Percentiles rank a stretch among this genome's conserved stretches.
Conservation (phyloP, 176 grass and related monocot species). For the Zea luxurians region DNA sequence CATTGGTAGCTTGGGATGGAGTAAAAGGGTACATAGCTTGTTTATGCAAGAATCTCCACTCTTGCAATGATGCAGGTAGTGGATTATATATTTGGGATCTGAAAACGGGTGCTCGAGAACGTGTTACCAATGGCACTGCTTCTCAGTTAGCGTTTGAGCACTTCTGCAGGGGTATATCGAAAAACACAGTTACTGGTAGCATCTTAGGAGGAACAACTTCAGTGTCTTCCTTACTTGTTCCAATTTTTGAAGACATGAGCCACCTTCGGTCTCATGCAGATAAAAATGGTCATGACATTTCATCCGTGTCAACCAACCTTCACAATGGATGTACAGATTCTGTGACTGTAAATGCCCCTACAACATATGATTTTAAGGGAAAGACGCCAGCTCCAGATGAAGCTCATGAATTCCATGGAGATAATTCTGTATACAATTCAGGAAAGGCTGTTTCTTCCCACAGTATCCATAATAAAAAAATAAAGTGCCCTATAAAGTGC, state of each 20-base stretch:
- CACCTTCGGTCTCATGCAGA: slow-evolving; percentile 29
- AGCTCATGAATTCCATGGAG: slow-evolving; percentile 42
- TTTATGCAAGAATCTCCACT: slow-evolving; percentile 70
- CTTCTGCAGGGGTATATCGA: slow-evolving; percentile 83
- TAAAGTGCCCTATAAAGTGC: slow-evolving; percentile 74
- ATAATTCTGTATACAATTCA: slow-evolving; percentile 54
- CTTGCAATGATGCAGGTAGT: slow-evolving; percentile 54
- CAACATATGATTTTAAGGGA: slow-evolving; percentile 43
- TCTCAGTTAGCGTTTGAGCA: slow-evolving; percentile 86
- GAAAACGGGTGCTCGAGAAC: slow-evolving; percentile 80
- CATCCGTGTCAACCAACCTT: slow-evolving; percentile 42
- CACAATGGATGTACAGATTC: slow-evolving; percentile 42
- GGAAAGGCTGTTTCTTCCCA: slow-evolving; percentile 38
- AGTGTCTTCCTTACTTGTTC: slow-evolving; percentile 72
- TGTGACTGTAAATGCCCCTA: slow-evolving; percentile 32
- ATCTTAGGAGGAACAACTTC: slow-evolving; percentile 94
- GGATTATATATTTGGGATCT: slow-evolving; percentile 91
- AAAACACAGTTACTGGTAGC: slow-evolving; percentile 77
- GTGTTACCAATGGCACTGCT: slow-evolving; percentile 67
- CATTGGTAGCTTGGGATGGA: slow-evolving; percentile 91
- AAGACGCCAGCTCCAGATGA: slow-evolving; percentile 51
- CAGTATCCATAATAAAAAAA: slow-evolving; percentile 47
- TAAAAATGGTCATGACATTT: slow-evolving; percentile 35
- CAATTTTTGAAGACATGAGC: slow-evolving; percentile 62
- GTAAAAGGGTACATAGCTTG: slow-evolving; percentile 94